phyloP scores from a whole-genome alignment of 169 alveolate genomes.

The Cryptosporidium ryanae region DNA sequence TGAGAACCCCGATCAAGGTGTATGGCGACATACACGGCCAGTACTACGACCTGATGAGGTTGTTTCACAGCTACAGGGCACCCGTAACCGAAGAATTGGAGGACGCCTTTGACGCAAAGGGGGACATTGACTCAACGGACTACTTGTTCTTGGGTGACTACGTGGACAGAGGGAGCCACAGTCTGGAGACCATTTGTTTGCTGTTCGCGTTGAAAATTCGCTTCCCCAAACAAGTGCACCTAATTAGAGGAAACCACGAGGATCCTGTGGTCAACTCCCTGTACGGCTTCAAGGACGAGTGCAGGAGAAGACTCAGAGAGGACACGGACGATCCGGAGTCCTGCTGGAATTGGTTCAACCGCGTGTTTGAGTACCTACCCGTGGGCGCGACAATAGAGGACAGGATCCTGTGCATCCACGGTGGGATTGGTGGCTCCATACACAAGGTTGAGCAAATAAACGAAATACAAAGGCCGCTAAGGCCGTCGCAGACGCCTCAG shows the following conservation, averaged over 20 bases:
- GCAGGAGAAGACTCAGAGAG: conserved; percentile 96
- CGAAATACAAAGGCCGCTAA: conserved; percentile 91
- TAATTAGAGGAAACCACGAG: conserved; percentile 98
- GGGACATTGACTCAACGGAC: conserved; percentile 78
- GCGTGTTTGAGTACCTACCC: conserved; percentile 98
- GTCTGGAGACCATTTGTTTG: conserved; percentile 94
- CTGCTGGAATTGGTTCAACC: conserved; percentile 93
- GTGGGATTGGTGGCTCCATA: conserved; percentile 97
- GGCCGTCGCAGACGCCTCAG: conserved; percentile 94
- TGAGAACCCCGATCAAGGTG: conserved; percentile 96
- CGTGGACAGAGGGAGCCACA: conserved; percentile 98
- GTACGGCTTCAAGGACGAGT: conserved; percentile 99
- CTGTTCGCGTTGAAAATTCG: conserved; percentile 95
- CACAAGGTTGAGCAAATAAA: conserved; percentile 90
- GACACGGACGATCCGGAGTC: conserved; percentile 94
- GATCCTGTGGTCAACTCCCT: conserved; percentile 98
- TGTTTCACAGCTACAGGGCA: conserved; percentile 88
- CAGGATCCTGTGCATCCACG: conserved; percentile 97
- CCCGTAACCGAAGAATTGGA: conserved; percentile 88
- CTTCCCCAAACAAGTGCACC: conserved; percentile 97
- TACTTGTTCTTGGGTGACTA: conserved; percentile 98
- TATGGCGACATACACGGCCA: conserved; percentile 99
- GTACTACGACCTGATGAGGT: conserved; percentile 97
- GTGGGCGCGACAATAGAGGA: conserved; percentile 98
- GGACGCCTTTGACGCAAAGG: conserved; percentile 81